Base-by-base conservation (phyloP, 129 eudicot genomes). In the Lactuca sativa region DNA sequence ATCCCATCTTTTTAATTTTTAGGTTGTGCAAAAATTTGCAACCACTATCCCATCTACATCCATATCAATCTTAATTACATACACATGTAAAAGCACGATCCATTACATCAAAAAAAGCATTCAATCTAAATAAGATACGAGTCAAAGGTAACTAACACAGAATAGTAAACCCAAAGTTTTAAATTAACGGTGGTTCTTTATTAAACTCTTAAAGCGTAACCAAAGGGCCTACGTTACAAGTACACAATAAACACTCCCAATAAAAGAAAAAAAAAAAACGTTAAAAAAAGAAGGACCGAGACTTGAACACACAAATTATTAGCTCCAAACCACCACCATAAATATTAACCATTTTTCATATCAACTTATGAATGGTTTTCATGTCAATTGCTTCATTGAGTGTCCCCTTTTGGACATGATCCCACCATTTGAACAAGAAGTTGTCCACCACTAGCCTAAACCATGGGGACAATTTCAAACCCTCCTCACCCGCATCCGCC, bases 351-450 rank as follows among this genome's bases (percentile, higher is more conserved):
- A 47, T 47, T 44, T 9, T 43, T 43, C 12, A 47, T 47, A 10
- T 2, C 77, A 92, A 78, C 79, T 84, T 93, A 88, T 93, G 99
- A 69, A 93, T 93, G 41, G 97, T 85, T 62, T 87, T 83, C 99
- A 93, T 93, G 78, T 93, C 99, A 54, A 71, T 82, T 31, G 83
- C 97, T 67, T 90, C 90, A 34, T 44, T 58, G 0, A 89, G 81
- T 60, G 88, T 86, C 33, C 92, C 95, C 33, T 82, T 83, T 71
- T 85, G 83, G 12, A 85, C 99, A 64, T 90, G 97, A 56, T 93
- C 97, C 99, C 99, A 93, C 97, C 96, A 93, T 63, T 90, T 87
- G 78, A 48, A 86, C 88, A 93, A 83, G 88, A 93, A 93, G 79
- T 90, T 93, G 70, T 93, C 97, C 3, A 93, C 99, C 3, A 93